Evolutionary conservation across 768 basidiomycete species (phyloP).

Genomic region (Antrodiella citrinella): DNA sequence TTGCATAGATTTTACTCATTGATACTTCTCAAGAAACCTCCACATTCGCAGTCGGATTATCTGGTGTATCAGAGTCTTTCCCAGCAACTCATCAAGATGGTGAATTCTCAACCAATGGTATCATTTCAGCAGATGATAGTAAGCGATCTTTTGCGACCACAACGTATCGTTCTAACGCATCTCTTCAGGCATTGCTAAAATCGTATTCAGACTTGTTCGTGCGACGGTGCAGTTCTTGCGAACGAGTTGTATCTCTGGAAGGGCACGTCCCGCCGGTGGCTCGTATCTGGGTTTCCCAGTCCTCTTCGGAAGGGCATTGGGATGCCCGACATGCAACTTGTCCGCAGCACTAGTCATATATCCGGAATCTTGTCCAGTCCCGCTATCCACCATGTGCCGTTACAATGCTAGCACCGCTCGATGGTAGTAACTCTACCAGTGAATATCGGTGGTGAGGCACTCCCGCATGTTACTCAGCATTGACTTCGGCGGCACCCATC

Average conservation of each 20-base stretch:
- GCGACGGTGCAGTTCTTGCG: conserved; percentile 50
- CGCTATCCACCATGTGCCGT: no score
- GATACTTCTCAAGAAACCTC: conserved; percentile 40
- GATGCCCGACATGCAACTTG: conserved; percentile 44
- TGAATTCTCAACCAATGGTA: conserved; percentile 45
- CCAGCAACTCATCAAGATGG: conserved; percentile 55
- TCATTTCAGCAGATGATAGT: conserved; percentile 50
- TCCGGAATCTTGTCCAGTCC: no score
- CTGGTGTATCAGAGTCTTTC: conserved; percentile 55
- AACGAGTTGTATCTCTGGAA: conserved; percentile 59
- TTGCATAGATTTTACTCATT: conserved; percentile 3
- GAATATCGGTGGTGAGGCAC: no score
- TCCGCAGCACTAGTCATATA: conserved; percentile 7
- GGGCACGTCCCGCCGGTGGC: conserved; percentile 69
- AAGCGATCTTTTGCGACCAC: conserved; percentile 7
- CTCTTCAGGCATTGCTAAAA: conserved; percentile 38
- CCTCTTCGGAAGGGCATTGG: conserved; percentile 33
- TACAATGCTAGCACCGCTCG: no score
- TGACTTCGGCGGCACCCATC: no score
- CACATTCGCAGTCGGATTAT: conserved; percentile 64
- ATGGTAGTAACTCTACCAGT: no score
- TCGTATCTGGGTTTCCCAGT: conserved; percentile 36
- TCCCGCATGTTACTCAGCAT: no score
- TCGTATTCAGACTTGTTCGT: conserved; percentile 58
- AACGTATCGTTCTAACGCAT: not conserved